phyloP scores from a whole-genome alignment of 352 stramenopile species.

The Phytophthora tubulina region DNA sequence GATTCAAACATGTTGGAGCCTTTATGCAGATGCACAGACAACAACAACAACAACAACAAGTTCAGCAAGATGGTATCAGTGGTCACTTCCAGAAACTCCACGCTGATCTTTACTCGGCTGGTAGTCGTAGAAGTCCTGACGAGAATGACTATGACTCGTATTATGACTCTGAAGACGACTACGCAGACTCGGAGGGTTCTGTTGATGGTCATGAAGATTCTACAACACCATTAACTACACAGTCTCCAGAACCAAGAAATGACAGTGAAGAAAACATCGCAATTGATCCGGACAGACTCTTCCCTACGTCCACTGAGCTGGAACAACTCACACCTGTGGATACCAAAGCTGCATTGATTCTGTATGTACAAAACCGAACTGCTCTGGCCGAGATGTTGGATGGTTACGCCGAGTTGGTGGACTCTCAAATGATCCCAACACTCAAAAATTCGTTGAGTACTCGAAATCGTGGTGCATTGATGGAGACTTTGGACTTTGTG shows the following conservation, averaged over 20 bases:
- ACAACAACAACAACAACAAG: conserved; percentile 34
- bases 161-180: conserved; percentile 31
- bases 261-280: conserved; percentile 33
- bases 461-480: conserved; percentile 55
- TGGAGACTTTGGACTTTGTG: conserved; percentile 76
- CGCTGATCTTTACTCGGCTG: conserved; percentile 46
- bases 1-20: conserved; percentile 70
- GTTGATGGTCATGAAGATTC: neutral
- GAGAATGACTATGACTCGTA: conserved; percentile 18
- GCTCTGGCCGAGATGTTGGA: conserved; percentile 79
- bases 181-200: conserved; percentile 17
- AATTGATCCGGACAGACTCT: conserved; percentile 39
- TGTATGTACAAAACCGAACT: conserved; percentile 72
- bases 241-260: conserved; percentile 18
- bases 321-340: conserved; percentile 69
- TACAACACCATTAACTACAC: neutral
- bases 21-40: conserved; percentile 56
- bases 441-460: conserved; percentile 47
- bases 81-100: conserved; percentile 74
- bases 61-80: conserved; percentile 53
- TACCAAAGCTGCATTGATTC: conserved; percentile 54
- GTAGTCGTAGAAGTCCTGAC: conserved; percentile 1
- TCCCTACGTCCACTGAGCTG: conserved; percentile 62
- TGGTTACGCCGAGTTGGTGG: conserved; percentile 66
- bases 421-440: conserved; percentile 61